Base-by-base conservation (phyloP, 352 stramenopile genomes). In the Plasmopara halstedii region DNA sequence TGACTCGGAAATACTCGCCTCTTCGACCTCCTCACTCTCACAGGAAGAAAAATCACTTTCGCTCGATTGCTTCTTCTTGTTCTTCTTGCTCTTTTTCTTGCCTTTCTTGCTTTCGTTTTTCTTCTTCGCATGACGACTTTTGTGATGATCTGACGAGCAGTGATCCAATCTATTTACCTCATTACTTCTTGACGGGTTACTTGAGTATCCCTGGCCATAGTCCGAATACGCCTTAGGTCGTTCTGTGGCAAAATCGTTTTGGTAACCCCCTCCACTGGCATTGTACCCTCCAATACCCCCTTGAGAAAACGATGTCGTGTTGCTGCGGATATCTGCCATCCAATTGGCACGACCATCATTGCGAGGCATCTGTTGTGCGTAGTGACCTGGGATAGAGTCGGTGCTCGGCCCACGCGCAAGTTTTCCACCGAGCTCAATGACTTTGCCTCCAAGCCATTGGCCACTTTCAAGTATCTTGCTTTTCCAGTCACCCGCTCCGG, bases 321-420 rank as follows among this genome's bases (percentile, higher is more conserved):
- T 72, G 44, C 58, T 77, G 17, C 74, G 71, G 44, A 86, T 86
- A 46, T 86, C 72, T 0, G 72, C 74, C 74, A 86, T 86, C 74
- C 74, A 86, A 56, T 77, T 84, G 20, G 74, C 74, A 33, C 74
- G 74, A 52, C 74, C 74, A 53, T 86, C 74, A 53, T 86, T 86
- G 29, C 67, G 50, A 26, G 74, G 67, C 58, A 70, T 62, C 18
- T 83, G 57, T 37, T 56, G 46, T 20, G 42, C 50, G 14, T 56
- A 58, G 17, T 80, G 64, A 46, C 83, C 63, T 13, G 67, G 54
- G 40, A 83, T 75, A 17, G 66, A 49, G 48, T 81, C 58, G 37
- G 72, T 47, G 23, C 50, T 68, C 11, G 50, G 57, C 2, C 62
- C 65, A 22, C 71, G 68, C 17, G 69, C 68, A 10, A 83, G 50